phyloP scores from a whole-genome alignment of 192 early-diverging fungal genomes.

The Backusella morwellensis region DNA sequence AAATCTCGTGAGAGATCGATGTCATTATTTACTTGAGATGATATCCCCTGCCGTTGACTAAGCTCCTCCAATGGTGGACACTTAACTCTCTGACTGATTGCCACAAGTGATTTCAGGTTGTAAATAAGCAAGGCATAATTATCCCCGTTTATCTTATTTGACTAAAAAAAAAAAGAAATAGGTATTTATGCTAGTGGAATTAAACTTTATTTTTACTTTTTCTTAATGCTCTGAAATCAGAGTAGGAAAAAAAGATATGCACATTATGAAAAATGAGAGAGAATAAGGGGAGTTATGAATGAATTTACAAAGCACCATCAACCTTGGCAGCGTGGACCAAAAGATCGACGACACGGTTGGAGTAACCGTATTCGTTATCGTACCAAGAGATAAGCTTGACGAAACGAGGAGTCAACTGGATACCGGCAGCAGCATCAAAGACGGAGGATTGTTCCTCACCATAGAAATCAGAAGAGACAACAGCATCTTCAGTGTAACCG shows the following conservation, averaged over 20 bases:
- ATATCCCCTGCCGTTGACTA: too few relatives aligned
- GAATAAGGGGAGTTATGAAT: constrained; percentile 13
- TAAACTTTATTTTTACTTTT: background rate
- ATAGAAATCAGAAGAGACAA: constrained; percentile 79
- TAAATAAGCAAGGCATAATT: too few relatives aligned
- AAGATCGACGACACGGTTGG: constrained; percentile 86
- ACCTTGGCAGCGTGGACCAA: constrained; percentile 66
- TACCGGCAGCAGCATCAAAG: constrained; percentile 97
- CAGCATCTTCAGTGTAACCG: constrained; percentile 62
- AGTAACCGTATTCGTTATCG: constrained; percentile 94
- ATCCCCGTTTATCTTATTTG: too few relatives aligned
- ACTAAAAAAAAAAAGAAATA: too few relatives aligned
- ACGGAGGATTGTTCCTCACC: constrained; percentile 83
- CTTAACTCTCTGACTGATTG: too few relatives aligned
- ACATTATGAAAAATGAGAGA: background rate
- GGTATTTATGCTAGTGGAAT: too few relatives aligned
- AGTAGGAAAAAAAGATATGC: background rate
- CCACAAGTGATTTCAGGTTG: too few relatives aligned
- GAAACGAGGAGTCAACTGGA: constrained; percentile 90
- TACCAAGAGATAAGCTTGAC: constrained; percentile 98
- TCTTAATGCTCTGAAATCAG: too few relatives aligned
- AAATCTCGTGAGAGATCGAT: too few relatives aligned
- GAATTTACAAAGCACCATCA: constrained; percentile 25
- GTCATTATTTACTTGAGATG: too few relatives aligned
- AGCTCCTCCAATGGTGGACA: too few relatives aligned